Percentiles rank a stretch among this genome's conserved stretches.
Conservation (phyloP, 2,329 filamentous ascomycete species). For the Ophiocordyceps camponoti-leonardi region DNA sequence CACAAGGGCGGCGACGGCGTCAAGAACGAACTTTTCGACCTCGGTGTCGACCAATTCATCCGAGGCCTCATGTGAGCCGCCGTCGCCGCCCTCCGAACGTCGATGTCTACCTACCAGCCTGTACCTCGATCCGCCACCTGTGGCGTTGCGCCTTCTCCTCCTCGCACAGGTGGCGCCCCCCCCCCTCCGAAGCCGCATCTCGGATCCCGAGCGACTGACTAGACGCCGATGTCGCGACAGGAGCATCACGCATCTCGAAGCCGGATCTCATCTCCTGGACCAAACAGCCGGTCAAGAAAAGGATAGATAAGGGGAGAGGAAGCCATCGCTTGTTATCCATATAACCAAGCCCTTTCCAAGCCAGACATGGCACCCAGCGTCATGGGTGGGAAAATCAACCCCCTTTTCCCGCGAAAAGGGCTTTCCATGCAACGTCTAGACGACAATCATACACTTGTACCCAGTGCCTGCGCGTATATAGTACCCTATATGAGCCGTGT, state of each 20-base stretch:
- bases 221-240: background rate
- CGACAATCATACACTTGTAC: background rate
- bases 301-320: no score
- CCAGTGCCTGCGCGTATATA: background rate
- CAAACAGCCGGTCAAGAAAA: no score
- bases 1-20: slow-evolving; percentile 53
- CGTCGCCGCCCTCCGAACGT: no score
- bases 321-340: no score
- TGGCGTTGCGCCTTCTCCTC: background rate
- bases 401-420: no score
- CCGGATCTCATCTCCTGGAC: no score
- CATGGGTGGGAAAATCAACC: no score
- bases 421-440: background rate
- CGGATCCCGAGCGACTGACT: background rate
- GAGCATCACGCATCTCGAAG: no score
- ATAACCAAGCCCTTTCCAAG: no score
- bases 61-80: slow-evolving; percentile 38
- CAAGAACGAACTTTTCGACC: slow-evolving; percentile 52
- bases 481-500: background rate
- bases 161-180: background rate
- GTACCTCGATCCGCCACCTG: background rate
- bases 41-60: slow-evolving; percentile 63
- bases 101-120: no score
- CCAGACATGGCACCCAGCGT: no score
- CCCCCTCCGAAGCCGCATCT: background rate